Evolutionary conservation across 192 early-diverging fungal species (phyloP), one percentile per base, ranked within the genome.

Genomic region (Coemansia sp.): DNA sequence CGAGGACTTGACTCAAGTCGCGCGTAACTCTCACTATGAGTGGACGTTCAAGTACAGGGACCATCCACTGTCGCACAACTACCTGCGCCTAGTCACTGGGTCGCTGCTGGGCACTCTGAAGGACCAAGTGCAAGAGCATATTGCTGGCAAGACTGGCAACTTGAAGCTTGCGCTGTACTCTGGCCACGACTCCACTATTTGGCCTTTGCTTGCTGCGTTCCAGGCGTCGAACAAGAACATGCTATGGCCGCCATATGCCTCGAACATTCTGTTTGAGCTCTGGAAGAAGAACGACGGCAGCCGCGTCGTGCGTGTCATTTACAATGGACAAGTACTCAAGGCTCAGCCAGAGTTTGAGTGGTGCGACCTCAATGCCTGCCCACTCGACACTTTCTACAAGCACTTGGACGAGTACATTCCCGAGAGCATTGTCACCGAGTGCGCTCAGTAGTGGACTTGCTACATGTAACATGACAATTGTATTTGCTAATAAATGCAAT

Each of bases 211-310:
- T 12, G 70, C 43, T 9, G 65, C 79, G 10, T 73, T 89, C 9
- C 75, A 66, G 0, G 73, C 75, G 1, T 68, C 70, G 11, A 55
- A 83, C 64, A 44, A 38, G 12, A 61, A 74, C 58, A 81, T 70
- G 47, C 58, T 79, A 22, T 89, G 88, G 88, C 88, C 87, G 8
- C 81, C 87, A 5, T 89, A 88, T 50, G 86, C 77, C 16, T 86
- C 86, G 3, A 78, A 86, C 31, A 44, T 89, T 5, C 38, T 84
- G 5, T 72, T 88, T 66, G 87, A 89, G 68, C 64, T 80, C 27
- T 89, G 88, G 88, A 78, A 71, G 61, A 80, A 76, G 61, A 36
- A 58, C 2, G 69, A 81, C 20, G 61, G 78, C 24, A 58, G 34
- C 15, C 70, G 71, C 11, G 79, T 88, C 50, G 71, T 89, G 15